Evolutionary conservation across 1,284 basidiomycete genomes (phyloP).

Genomic region (Ceratobasidium sp.): DNA sequence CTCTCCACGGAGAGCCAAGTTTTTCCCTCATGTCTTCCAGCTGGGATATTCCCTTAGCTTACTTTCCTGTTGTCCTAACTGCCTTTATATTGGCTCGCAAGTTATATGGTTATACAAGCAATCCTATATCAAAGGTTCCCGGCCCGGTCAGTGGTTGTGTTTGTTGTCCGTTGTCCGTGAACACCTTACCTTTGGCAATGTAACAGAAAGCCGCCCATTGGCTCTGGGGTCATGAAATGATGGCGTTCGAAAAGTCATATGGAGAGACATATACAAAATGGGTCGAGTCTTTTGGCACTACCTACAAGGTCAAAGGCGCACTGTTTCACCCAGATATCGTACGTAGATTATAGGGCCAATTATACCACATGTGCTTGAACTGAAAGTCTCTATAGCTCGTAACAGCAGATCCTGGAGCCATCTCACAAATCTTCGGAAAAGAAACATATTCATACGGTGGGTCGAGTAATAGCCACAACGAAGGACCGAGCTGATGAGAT

Average conservation of each 20-base stretch:
- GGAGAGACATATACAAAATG: constrained; percentile 26
- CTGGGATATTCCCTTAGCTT: too few relatives aligned
- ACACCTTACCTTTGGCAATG: background rate
- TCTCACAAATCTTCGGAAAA: constrained; percentile 51
- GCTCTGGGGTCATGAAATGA: constrained; percentile 38
- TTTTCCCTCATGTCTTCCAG: too few relatives aligned
- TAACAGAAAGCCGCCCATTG: background rate
- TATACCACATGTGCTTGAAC: background rate
- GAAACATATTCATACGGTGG: constrained; percentile 38
- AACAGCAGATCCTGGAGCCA: constrained; percentile 49
- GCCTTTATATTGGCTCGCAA: too few relatives aligned
- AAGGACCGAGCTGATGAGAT: background rate
- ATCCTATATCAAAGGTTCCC: too few relatives aligned
- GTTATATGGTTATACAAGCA: too few relatives aligned
- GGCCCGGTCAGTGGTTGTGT: too few relatives aligned
- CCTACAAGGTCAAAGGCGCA: constrained; percentile 41
- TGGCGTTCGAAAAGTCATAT: background rate
- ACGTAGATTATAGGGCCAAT: background rate
- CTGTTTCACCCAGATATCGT: constrained; percentile 43
- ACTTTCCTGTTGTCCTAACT: too few relatives aligned
- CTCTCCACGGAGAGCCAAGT: too few relatives aligned
- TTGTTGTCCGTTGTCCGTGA: too few relatives aligned
- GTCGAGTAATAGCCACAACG: too few relatives aligned
- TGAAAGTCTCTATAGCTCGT: constrained; percentile 48
- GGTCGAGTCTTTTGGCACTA: constrained; percentile 31